A percentile compares a stretch with the other conserved stretches of the same genome.
These are phyloP conservation scores for Ophiorrhiza pumila DNA, from an alignment of 257 asterid genomes.

Conservation along the genomic window DNA sequence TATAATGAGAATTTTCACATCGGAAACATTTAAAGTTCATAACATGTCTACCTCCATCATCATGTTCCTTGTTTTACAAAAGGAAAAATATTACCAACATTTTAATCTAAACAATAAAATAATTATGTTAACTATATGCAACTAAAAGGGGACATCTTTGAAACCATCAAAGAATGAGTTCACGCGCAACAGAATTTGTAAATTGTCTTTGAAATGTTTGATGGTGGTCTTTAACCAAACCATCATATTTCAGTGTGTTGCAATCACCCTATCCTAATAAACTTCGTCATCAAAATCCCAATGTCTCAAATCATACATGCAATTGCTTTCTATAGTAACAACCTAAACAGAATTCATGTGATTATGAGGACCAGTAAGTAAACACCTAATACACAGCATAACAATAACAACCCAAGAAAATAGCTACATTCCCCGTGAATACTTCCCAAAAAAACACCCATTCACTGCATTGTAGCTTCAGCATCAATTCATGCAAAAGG, in stretches of 20 bases:
- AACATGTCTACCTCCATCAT: slow-evolving; percentile 1
- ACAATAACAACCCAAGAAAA: neutral
- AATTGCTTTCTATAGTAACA: neutral
- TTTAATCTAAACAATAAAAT: neutral
- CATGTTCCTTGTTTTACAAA: neutral
- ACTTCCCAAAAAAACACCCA: neutral
- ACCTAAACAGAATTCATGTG: neutral
- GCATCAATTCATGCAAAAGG: neutral
- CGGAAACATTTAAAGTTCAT: neutral
- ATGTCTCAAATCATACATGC: neutral
- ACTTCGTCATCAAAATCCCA: neutral
- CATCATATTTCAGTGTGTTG: neutral
- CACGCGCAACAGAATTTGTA: neutral
- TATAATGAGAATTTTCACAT: neutral
- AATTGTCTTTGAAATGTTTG: no score
- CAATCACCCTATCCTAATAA: neutral
- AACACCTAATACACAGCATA: neutral
- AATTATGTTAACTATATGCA: neutral
- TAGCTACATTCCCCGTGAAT: neutral
- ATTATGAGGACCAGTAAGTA: neutral
- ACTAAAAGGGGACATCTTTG: neutral
- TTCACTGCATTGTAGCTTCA: neutral
- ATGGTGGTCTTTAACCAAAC: neutral
- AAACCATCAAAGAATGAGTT: neutral
- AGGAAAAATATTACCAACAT: neutral